Percentiles rank a stretch among this genome's conserved stretches.
phyloP scores from a whole-genome alignment of 2,329 filamentous ascomycete species.

The Ophiostoma perfectum region DNA sequence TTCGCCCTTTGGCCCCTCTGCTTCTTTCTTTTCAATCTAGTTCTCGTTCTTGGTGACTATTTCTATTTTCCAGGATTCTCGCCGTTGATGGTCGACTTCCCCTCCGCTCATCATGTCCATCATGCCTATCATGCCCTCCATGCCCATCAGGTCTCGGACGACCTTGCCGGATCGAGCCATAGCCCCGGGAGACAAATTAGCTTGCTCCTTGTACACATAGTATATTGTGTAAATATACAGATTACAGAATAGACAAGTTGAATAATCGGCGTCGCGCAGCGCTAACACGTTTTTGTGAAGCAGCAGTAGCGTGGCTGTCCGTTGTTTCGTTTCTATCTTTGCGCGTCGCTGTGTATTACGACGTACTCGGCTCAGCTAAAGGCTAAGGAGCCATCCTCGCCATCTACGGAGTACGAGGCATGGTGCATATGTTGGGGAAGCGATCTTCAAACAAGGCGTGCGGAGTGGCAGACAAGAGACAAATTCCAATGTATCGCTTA shows the following conservation, averaged over 20 bases:
- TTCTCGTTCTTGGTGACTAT: neutral
- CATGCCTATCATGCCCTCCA: neutral
- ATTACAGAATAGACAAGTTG: neutral
- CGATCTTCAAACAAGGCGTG: constrained; percentile 4
- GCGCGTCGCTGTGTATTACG: too few relatives aligned
- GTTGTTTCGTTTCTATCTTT: neutral
- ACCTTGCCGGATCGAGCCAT: constrained; percentile 5
- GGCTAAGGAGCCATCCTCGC: too few relatives aligned
- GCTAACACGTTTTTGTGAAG: neutral
- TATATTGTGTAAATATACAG: neutral
- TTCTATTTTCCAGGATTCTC: neutral
- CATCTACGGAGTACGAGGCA: neutral
- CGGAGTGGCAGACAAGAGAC: neutral
- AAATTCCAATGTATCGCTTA: too few relatives aligned
- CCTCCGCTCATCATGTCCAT: neutral
- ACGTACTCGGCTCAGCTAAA: too few relatives aligned
- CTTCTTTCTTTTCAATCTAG: neutral
- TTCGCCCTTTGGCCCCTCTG: neutral
- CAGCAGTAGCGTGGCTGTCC: constrained; percentile 7
- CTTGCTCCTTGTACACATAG: neutral
- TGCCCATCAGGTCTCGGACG: constrained; percentile 2
- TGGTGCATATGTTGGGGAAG: neutral
- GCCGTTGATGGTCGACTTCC: neutral
- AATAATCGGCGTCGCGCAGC: constrained; percentile 10
- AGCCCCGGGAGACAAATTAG: constrained; percentile 12